phyloP scores from a whole-genome alignment of 768 basidiomycete genomes.

The Boletus pseudopeckii region DNA sequence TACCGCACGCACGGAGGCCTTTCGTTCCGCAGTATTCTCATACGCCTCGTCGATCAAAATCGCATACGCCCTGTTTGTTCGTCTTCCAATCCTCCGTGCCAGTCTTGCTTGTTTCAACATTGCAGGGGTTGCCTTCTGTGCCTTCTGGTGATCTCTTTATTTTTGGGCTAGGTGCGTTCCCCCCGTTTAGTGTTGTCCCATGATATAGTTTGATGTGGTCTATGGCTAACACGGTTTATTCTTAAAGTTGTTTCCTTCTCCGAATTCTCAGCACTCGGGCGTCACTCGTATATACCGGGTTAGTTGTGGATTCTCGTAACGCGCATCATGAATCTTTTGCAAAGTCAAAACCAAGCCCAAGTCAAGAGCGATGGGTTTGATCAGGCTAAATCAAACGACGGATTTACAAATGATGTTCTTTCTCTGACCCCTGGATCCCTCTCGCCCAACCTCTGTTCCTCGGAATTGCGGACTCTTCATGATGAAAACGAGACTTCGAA shows the following conservation, averaged over 20 bases:
- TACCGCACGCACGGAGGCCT: neutral
- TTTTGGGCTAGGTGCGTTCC: neutral
- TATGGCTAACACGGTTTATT: neutral
- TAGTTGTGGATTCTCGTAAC: neutral
- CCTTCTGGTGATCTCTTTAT: neutral
- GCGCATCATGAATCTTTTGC: neutral
- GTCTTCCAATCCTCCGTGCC: neutral
- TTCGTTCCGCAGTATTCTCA: neutral
- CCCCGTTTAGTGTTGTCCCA: neutral
- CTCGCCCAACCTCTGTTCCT: neutral
- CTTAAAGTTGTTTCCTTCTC: neutral
- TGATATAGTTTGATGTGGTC: neutral
- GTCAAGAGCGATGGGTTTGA: neutral
- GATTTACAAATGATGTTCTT: too few relatives aligned
- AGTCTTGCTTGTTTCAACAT: neutral
- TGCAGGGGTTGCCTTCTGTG: neutral
- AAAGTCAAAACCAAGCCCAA: neutral
- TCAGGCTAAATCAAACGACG: neutral
- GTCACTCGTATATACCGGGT: neutral
- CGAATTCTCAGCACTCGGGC: neutral
- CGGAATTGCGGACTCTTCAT: constrained; percentile 12
- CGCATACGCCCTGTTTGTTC: neutral
- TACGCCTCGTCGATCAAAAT: neutral
- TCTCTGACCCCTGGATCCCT: neutral
- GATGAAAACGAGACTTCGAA: neutral